phyloP scores from a whole-genome alignment of 2,329 filamentous ascomycete genomes.

The Fusarium mexicanum region DNA sequence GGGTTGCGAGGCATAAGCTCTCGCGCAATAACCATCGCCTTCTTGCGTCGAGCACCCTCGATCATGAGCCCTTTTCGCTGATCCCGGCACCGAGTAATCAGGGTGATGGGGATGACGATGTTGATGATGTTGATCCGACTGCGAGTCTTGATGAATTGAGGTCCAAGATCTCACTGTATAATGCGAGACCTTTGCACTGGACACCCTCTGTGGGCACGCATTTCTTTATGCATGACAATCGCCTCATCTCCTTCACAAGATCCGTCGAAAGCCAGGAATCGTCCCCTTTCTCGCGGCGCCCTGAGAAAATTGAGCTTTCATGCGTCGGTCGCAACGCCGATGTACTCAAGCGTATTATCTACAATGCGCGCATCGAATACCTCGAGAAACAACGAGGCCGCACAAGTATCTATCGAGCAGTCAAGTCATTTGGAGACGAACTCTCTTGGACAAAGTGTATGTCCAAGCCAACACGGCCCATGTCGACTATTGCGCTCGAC shows the following conservation, averaged over 20 bases:
- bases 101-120: not conserved
- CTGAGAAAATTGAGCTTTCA: slow-evolving; percentile 11
- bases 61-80: not conserved
- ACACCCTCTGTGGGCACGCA: slow-evolving; percentile 25
- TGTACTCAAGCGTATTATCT: slow-evolving; percentile 23
- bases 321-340: slow-evolving; percentile 20
- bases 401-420: slow-evolving; percentile 20
- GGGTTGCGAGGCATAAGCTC: slow-evolving; percentile 18
- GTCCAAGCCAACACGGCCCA: slow-evolving; percentile 27
- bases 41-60: slow-evolving; percentile 10
- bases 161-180: slow-evolving; percentile 20
- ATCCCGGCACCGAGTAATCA: not conserved
- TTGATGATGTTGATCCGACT: not conserved
- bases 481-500: slow-evolving; percentile 30
- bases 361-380: slow-evolving; percentile 21
- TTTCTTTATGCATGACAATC: slow-evolving; percentile 20
- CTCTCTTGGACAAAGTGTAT: slow-evolving; percentile 23
- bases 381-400: slow-evolving; percentile 19
- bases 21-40: slow-evolving; percentile 24
- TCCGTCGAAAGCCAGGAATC: not conserved
- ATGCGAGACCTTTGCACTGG: slow-evolving; percentile 20
- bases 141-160: slow-evolving; percentile 5
- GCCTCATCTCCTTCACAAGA: slow-evolving; percentile 15
- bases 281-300: not conserved
- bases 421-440: not conserved